Evolutionary conservation across 2,329 filamentous ascomycete species (phyloP), one percentile per base, ranked within the genome.

Genomic region (Cladosporium sp.): DNA sequence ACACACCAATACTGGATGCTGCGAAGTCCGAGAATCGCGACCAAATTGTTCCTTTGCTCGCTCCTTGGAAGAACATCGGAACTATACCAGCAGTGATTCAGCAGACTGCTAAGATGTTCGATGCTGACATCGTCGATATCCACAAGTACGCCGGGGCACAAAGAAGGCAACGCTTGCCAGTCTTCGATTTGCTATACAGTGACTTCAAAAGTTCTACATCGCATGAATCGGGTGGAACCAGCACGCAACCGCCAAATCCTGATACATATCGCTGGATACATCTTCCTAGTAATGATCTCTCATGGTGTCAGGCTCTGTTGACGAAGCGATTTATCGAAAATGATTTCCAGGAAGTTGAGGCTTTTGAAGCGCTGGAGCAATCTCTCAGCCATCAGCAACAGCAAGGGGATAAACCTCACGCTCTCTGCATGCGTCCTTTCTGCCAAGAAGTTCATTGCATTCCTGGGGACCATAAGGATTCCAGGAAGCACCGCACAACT

Each of bases 261-360:
- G 43, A 56, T 11, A 42, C 45, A 5, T 72, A 73, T 33, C 59
- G 71, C 16, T 74, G 71, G 71, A 72, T 74, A 29, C 71, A 74
- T 58, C 58, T 74, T 4, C 71, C 71, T 13, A 70, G 68, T 0
- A 74, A 74, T 49, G 75, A 80, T 60, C 74, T 80, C 58, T 75
- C 77, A 1, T 85, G 82, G 82, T 76, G 80, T 4, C 80, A 84
- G 63, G 75, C 79, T 0, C 67, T 85, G 1, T 66, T 84, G n/a
- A 79, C 80, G 1, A 84, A 84, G 55, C 75, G 74, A 7, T 84
- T 84, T 56, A 78, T 84, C 30, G 82, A 85, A 61, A 77, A 79
- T 33, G 79, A 79, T 0, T 75, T 77, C 13, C 73, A 74, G n/a
- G 81, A 84, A 59, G 75, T 83, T 1, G 78, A 83, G 58, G 77